phyloP scores from a whole-genome alignment of 352 stramenopile species.

The Phytophthora pini region DNA sequence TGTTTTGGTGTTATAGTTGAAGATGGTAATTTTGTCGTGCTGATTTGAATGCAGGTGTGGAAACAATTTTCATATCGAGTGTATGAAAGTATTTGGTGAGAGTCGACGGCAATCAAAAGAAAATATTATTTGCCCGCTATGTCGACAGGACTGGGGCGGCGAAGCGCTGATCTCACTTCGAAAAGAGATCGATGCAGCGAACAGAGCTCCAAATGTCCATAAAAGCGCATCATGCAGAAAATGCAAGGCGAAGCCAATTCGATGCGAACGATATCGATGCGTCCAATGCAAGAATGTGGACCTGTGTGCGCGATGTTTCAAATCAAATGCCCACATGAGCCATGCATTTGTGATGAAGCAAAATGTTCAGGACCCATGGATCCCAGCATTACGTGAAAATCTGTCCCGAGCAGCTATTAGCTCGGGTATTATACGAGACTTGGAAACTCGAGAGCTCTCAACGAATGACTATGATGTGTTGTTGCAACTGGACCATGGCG shows the following conservation, averaged over 20 bases:
- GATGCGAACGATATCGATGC: slow-evolving; percentile 80
- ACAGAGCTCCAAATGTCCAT: slow-evolving; percentile 79
- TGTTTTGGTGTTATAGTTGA: neutral
- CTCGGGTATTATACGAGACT: slow-evolving; percentile 57
- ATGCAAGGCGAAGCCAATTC: slow-evolving; percentile 81
- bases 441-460: slow-evolving; percentile 78
- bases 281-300: slow-evolving; percentile 83
- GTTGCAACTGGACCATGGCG: slow-evolving; percentile 66
- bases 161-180: slow-evolving; percentile 63
- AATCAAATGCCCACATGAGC: slow-evolving; percentile 65
- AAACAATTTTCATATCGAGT: slow-evolving; percentile 42
- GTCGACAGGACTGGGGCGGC: slow-evolving; percentile 82
- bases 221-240: slow-evolving; percentile 68
- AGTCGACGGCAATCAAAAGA: slow-evolving; percentile 84
- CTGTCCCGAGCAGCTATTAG: slow-evolving; percentile 33
- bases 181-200: slow-evolving; percentile 79
- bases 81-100: slow-evolving; percentile 87
- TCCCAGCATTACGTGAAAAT: slow-evolving; percentile 50
- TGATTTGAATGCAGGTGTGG: slow-evolving; percentile 31
- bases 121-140: slow-evolving; percentile 86
- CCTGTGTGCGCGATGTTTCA: slow-evolving; percentile 79
- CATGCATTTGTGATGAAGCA: slow-evolving; percentile 81
- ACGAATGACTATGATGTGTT: slow-evolving; percentile 88
- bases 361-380: slow-evolving; percentile 63
- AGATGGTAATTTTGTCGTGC: neutral